Conservation (phyloP, 1,284 basidiomycete species). For the Hypsizygus ulmarius region DNA sequence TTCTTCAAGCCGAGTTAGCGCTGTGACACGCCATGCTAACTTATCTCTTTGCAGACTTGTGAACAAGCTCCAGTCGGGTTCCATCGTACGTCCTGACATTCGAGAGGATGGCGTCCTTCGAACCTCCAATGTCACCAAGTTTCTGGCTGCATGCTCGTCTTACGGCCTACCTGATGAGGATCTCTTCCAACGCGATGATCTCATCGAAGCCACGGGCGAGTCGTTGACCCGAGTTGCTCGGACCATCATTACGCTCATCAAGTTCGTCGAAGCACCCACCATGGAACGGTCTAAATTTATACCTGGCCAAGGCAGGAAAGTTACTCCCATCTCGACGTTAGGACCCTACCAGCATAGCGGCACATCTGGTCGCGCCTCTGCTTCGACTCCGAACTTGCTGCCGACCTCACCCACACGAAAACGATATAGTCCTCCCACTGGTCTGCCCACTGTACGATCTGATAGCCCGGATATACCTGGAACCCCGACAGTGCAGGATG, state of each 20-base stretch:
- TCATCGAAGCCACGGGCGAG: conserved; percentile 58
- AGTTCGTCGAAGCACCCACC: conserved; percentile 52
- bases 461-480: conserved; percentile 44
- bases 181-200: conserved; percentile 67
- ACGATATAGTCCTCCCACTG: conserved; percentile 53
- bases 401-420: conserved; percentile 37
- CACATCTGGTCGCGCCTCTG: conserved; percentile 36
- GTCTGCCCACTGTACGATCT: conserved; percentile 51
- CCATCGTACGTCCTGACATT: conserved; percentile 60
- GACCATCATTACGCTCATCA: conserved; percentile 64
- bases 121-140: conserved; percentile 69
- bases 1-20: conserved; percentile 13
- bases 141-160: conserved; percentile 66
- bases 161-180: conserved; percentile 61
- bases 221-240: conserved; percentile 63
- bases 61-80: conserved; percentile 66
- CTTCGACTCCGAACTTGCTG: conserved; percentile 63
- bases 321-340: conserved; percentile 17
- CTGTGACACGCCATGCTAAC: conserved; percentile 19
- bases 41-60: conserved; percentile 49
- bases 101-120: conserved; percentile 67
- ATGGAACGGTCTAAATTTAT: conserved; percentile 44
- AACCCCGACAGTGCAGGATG: conserved; percentile 25
- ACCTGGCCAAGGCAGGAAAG: conserved; percentile 36
- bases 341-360: conserved; percentile 18